Percentiles rank a stretch among this genome's conserved stretches.
phyloP scores from a whole-genome alignment of 2,329 filamentous ascomycete species.

The Colletotrichum tropicicola region DNA sequence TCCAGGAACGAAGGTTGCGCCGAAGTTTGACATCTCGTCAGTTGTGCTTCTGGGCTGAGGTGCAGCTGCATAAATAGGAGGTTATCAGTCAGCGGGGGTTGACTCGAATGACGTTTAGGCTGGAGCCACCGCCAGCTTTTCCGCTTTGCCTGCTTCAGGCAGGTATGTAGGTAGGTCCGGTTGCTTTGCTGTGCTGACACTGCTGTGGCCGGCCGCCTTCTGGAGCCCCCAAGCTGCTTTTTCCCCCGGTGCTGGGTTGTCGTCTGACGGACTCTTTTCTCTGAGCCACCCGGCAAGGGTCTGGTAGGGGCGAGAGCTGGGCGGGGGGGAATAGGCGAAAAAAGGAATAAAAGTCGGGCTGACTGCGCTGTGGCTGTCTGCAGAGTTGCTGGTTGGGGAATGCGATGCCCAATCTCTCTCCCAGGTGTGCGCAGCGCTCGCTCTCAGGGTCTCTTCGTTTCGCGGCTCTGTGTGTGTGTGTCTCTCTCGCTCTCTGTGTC shows the following conservation, averaged over 20 bases:
- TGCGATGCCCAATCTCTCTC: no score
- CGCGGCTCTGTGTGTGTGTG: no score
- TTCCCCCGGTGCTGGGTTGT: constrained; percentile 1
- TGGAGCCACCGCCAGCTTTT: constrained; percentile 20
- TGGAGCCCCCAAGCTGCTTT: constrained; percentile 2
- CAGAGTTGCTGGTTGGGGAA: no score
- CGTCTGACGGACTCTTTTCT: constrained; percentile 13
- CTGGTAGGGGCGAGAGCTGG: neutral
- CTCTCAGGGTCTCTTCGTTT: no score
- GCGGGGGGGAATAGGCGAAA: neutral
- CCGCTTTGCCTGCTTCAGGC: neutral
- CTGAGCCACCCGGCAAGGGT: constrained; percentile 11
- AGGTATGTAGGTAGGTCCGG: neutral
- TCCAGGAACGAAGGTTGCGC: constrained; percentile 67
- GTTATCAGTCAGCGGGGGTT: constrained; percentile 30
- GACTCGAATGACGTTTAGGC: constrained; percentile 36
- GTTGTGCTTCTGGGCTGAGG: constrained; percentile 43
- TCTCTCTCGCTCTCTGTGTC: constrained; percentile 5
- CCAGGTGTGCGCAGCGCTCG: neutral
- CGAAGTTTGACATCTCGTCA: constrained; percentile 55
- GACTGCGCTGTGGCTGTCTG: constrained; percentile 5
- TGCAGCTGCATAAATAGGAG: constrained; percentile 41
- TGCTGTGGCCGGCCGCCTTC: constrained; percentile 17
- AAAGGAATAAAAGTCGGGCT: constrained; percentile 1
- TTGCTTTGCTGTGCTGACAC: constrained; percentile 13